Evolutionary conservation across 441 rosid species (phyloP).

Genomic region (Daphne laureola): DNA sequence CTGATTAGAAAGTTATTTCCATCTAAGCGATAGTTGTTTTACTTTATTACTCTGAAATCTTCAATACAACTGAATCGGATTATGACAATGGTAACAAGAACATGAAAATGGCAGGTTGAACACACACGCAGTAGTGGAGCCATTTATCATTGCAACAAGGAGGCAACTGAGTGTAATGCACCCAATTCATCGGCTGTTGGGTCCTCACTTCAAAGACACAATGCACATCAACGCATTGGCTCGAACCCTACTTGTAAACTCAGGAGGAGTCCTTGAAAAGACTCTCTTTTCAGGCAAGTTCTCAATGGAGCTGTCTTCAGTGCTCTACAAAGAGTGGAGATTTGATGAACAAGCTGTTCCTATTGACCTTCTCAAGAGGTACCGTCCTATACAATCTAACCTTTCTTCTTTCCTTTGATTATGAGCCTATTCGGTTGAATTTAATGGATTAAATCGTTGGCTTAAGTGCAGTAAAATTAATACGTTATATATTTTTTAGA

Average conservation of each 20-base stretch:
- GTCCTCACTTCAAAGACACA: conserved; percentile 71
- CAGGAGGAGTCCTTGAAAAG: conserved; percentile 61
- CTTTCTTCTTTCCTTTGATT: too few species aligned
- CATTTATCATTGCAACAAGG: conserved; percentile 61
- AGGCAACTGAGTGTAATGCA: conserved; percentile 64
- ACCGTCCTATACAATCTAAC: conserved; percentile 1
- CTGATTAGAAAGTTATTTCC: too few species aligned
- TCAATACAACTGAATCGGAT: not conserved
- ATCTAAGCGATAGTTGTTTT: not conserved
- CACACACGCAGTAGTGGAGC: conserved; percentile 65
- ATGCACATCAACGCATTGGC: conserved; percentile 57
- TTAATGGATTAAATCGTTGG: too few species aligned
- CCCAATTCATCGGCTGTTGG: conserved; percentile 49
- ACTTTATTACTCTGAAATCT: not conserved
- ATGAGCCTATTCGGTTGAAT: not conserved
- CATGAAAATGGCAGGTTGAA: conserved; percentile 44
- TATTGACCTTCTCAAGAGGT: conserved; percentile 58
- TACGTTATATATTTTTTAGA: too few species aligned
- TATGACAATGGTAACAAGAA: not conserved
- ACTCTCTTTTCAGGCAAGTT: conserved; percentile 38
- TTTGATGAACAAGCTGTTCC: conserved; percentile 69
- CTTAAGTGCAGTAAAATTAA: too few species aligned
- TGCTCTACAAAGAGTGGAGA: conserved; percentile 59
- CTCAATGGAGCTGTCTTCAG: conserved; percentile 56
- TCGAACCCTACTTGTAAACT: conserved; percentile 36